A percentile compares a stretch with the other conserved stretches of the same genome.
phyloP scores from a whole-genome alignment of 2,329 filamentous ascomycete genomes.

The Pseudohalonectria lignicola region DNA sequence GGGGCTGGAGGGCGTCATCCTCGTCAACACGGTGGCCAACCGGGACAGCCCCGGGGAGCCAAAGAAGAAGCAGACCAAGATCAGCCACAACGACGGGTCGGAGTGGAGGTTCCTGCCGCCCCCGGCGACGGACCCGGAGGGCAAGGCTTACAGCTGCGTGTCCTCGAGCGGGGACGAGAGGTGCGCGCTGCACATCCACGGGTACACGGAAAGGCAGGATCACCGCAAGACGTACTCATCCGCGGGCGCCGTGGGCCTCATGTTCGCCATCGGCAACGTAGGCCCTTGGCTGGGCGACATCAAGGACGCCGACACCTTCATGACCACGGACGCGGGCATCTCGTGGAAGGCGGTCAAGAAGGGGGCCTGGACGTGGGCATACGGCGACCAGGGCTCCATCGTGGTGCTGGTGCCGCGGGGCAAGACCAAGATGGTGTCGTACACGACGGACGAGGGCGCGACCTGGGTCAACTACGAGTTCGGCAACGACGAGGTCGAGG shows the following conservation, averaged over 20 bases:
- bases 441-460: constrained; percentile 56
- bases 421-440: constrained; percentile 49
- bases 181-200: constrained; percentile 86
- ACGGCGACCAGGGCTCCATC: constrained; percentile 88
- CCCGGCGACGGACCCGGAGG: constrained; percentile 59
- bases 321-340: constrained; percentile 84
- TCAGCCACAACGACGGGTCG: constrained; percentile 92
- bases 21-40: constrained; percentile 82
- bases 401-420: constrained; percentile 74
- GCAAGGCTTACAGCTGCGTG: constrained; percentile 58
- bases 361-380: constrained; percentile 86
- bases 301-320: constrained; percentile 76
- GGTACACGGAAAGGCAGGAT: constrained; percentile 84
- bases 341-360: constrained; percentile 80
- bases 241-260: constrained; percentile 74
- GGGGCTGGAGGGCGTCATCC: constrained; percentile 77
- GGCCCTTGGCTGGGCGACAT: constrained; percentile 52
- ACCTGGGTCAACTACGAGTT: constrained; percentile 73
- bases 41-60: constrained; percentile 49
- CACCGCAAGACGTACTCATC: constrained; percentile 81
- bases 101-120: constrained; percentile 71
- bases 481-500: constrained; percentile 50
- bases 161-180: constrained; percentile 46
- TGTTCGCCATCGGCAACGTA: constrained; percentile 89
- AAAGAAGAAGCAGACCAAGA: constrained; percentile 81